These are phyloP conservation scores for Ophiostoma angusticollis DNA, from an alignment of 2,329 filamentous ascomycete genomes.

Conservation along the genomic window DNA sequence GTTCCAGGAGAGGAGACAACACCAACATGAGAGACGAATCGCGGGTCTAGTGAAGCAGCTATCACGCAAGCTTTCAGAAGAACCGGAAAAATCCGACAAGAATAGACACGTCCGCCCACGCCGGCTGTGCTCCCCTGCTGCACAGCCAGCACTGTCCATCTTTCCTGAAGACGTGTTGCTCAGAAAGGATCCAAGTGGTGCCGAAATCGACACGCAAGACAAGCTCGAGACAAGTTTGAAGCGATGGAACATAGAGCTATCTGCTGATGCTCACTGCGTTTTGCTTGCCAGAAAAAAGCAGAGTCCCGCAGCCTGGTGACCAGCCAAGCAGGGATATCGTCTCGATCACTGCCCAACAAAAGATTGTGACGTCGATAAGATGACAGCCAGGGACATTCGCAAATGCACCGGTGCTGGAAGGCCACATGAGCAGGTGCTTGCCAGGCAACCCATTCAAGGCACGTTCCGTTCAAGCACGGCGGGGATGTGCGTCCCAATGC, in stretches of 20 bases:
- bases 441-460: conserved; percentile 33
- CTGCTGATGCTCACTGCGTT: conserved; percentile 35
- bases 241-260: conserved; percentile 2
- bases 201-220: neutral
- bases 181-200: conserved; percentile 3
- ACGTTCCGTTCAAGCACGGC: conserved; percentile 34
- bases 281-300: conserved; percentile 30
- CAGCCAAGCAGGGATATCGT: conserved; percentile 14
- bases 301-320: conserved; percentile 20
- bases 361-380: conserved; percentile 1
- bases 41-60: conserved; percentile 4
- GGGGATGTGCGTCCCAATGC: conserved; percentile 31
- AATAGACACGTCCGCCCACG: neutral
- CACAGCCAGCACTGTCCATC: neutral
- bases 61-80: conserved; percentile 7
- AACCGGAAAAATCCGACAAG: neutral
- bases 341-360: conserved; percentile 8
- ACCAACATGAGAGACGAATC: neutral
- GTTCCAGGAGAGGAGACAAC: neutral
- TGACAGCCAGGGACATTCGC: conserved; percentile 9
- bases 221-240: neutral
- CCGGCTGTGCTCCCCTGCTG: conserved; percentile 2
- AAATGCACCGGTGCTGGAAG: conserved; percentile 6
- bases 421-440: conserved; percentile 29
- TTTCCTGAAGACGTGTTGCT: conserved; percentile 3